phyloP scores from a whole-genome alignment of 2,329 filamentous ascomycete species.

The Magnaporthales sp. region DNA sequence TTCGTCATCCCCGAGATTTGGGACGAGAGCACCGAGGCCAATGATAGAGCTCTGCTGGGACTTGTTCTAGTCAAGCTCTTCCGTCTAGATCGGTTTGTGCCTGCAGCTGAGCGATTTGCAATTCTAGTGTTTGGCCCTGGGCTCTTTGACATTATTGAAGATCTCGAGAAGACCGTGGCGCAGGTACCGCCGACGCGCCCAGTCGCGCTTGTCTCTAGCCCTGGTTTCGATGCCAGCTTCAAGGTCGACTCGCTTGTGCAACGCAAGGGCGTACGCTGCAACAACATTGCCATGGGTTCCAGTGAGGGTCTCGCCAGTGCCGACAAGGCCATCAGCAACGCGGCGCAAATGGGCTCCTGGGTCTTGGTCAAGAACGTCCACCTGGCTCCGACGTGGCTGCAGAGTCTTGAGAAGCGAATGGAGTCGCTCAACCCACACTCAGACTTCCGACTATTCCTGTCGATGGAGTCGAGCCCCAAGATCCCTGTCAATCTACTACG shows the following conservation, averaged over 20 bases:
- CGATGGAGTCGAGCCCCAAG: conserved; percentile 95
- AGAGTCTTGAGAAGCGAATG: conserved; percentile 94
- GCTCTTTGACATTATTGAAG: conserved; percentile 76
- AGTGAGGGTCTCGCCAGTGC: conserved; percentile 88
- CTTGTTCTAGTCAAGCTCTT: conserved; percentile 89
- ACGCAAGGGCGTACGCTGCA: conserved; percentile 71
- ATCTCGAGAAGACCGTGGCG: conserved; percentile 75
- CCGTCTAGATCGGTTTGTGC: conserved; percentile 91
- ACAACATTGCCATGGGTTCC: conserved; percentile 98
- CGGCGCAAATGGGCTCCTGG: conserved; percentile 87
- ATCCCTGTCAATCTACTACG: conserved; percentile 94
- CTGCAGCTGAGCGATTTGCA: conserved; percentile 86
- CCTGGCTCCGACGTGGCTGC: conserved; percentile 88
- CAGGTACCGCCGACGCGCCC: conserved; percentile 79
- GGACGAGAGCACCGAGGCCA: conserved; percentile 52
- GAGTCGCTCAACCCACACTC: conserved; percentile 89
- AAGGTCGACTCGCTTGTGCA: conserved; percentile 96
- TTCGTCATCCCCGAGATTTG: conserved; percentile 71
- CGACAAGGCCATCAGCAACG: conserved; percentile 90
- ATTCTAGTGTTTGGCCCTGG: conserved; percentile 74
- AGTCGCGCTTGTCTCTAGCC: conserved; percentile 86
- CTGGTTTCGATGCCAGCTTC: conserved; percentile 97
- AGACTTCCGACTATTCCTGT: conserved; percentile 91
- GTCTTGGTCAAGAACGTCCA: conserved; percentile 99
- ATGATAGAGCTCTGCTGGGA: conserved; percentile 73